Base-by-base conservation (phyloP, 768 basidiomycete genomes). In the Naganishia vaughanmartiniae region DNA sequence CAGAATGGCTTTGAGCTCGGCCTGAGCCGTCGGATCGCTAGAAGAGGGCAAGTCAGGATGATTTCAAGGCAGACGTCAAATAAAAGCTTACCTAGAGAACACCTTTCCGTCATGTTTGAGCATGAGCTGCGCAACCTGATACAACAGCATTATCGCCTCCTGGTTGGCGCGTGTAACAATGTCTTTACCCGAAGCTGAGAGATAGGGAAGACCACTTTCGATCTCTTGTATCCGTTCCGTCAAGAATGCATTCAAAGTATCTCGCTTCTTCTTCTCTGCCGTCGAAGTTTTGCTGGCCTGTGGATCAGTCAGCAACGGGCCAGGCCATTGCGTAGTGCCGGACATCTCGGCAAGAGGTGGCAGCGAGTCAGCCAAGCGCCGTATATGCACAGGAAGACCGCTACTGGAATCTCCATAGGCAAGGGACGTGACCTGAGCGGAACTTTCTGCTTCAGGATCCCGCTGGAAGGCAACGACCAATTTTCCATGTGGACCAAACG, bases 401-500 rank as follows among this genome's bases (percentile, higher is more conserved):
- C 89, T 28, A 89, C 87, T 78, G 84, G 87, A 77, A 89, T 80
- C n/a, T 85, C 85, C 28, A 84, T 82, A 70, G 86, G 85, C 54
- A 86, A 85, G 77, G 4, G 63, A 45, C 28, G 48, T 17, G 9
- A 30, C 15, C 46, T 72, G 58, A 33, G 34, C 51, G 33, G 46
- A 60, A 10, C 36, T 21, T 39, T 67, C 58, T 21, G 63, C 51
- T 45, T 45, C 54, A 9, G 30, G 21, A 5, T 58, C 68, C 19
- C 46, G 46, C 31, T 90, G 91, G 83, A 93, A 94, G 79, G 90
- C 93, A 2, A 90, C 88, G 2, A 93, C 85, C 70, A 95, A 75
- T 77, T 89, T 90, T 17, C 93, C 93, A 26, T 91, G 91, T 74
- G 92, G 92, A 0, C 93, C 93, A 74, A 95, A 95, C 73, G 87